Base-by-base conservation (phyloP, 2,329 filamentous ascomycete species). In the Sclerotinia trifoliorum region DNA sequence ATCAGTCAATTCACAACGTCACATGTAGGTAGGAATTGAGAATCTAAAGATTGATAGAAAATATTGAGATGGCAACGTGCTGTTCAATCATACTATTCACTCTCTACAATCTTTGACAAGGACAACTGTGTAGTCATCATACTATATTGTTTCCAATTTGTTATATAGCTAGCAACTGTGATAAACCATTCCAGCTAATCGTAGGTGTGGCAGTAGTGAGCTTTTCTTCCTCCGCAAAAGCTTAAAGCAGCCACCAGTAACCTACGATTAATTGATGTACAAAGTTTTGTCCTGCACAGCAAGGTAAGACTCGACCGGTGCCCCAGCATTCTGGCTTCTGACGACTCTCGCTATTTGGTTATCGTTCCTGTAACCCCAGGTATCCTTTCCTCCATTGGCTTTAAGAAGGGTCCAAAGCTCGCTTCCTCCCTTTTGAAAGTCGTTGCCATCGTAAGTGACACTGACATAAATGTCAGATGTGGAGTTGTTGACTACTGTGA, bases 391-490 rank as follows among this genome's bases (percentile, higher is more conserved):
- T 29, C 64, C 64, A 10, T 66, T 66, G 44, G 52, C 64, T 21
- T 39, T 32, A 13, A 66, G 26, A 35, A 8, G 0, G 6, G 2
- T 5, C 64, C 64, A 66, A 3, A 1, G 1, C 42, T 57, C 51
- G 10, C 64, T 56, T 39, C 64, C 64, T 29, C 64, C 64, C 19
- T 66, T 66, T 58, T 66, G 64, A 15, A 66, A 58, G 29, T 66
- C 64, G 2, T 13, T 19, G 4, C 64, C 54, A 49, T 49, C 0
- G 29, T 44, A 44, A n/a, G 64, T 66, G 52, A 66, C 52, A 26
- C 52, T 57, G 42, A 66, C 64, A 6, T 21, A 56, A 49, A 66
- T 8, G 2, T 57, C 54, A 0, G 24, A 1, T 6, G 32, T 35
- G 26, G 64, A 49, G 29, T 58, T 58, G 64, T 66, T 66, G 64